A percentile compares a stretch with the other conserved stretches of the same genome.
These are phyloP conservation scores for Sarcodon sp. DNA, from an alignment of 768 basidiomycete genomes.

Conservation along the genomic window DNA sequence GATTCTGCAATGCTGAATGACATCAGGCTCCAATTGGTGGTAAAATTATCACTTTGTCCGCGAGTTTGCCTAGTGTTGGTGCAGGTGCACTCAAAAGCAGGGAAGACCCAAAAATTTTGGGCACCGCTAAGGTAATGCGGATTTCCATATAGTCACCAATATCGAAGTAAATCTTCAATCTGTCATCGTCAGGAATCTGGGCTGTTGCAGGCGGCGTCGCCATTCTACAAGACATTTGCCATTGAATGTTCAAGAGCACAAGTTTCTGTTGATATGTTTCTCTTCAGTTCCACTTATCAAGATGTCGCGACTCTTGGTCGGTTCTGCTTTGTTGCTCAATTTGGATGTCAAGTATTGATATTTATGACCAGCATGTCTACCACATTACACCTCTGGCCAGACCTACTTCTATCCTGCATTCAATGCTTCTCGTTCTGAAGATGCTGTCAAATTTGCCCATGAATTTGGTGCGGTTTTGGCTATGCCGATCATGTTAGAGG, in stretches of 20 bases:
- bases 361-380: constrained; percentile 56
- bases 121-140: constrained; percentile 69
- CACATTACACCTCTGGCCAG: constrained; percentile 95
- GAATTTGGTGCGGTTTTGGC: constrained; percentile 92
- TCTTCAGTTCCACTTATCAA: constrained; percentile 88
- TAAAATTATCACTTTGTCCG: constrained; percentile 81
- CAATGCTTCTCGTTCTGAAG: constrained; percentile 88
- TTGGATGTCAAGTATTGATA: background rate
- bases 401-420: constrained; percentile 98
- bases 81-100: constrained; percentile 89
- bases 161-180: background rate
- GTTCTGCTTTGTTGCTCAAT: constrained; percentile 8
- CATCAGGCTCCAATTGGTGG: constrained; percentile 81
- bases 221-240: constrained; percentile 97
- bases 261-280: constrained; percentile 98
- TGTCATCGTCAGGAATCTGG: constrained; percentile 63
- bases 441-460: constrained; percentile 96
- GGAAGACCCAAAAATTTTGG: constrained; percentile 92
- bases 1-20: background rate
- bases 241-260: constrained; percentile 97
- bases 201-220: constrained; percentile 83
- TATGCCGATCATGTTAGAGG: constrained; percentile 92
- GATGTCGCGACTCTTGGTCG: constrained; percentile 89
- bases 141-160: background rate
- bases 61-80: constrained; percentile 79